Conservation (phyloP, 352 stramenopile species). For the Pythium grandisporangium region DNA sequence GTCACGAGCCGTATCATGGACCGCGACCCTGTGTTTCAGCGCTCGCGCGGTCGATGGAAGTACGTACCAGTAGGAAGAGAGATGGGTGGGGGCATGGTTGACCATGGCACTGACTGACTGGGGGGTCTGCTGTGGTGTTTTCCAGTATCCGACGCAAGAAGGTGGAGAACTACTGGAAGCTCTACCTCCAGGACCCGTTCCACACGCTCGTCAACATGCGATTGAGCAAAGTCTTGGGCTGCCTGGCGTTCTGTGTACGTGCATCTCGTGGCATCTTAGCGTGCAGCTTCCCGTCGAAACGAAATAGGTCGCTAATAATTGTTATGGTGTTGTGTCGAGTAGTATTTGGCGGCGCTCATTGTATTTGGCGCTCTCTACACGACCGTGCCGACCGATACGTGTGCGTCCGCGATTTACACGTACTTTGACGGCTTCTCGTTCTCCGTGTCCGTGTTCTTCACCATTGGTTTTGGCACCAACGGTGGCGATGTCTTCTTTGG, state of each 20-base stretch:
- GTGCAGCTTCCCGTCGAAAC: too few relatives aligned
- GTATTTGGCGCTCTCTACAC: conserved; percentile 73
- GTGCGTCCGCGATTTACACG: conserved; percentile 53
- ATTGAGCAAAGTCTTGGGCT: conserved; percentile 62
- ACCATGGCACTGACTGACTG: too few relatives aligned
- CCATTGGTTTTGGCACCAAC: conserved; percentile 74
- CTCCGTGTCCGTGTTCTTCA: conserved; percentile 73
- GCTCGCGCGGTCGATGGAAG: conserved; percentile 76
- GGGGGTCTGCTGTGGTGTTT: not conserved
- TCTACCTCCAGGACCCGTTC: conserved; percentile 80
- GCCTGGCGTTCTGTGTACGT: conserved; percentile 24
- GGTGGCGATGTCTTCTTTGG: conserved; percentile 85
- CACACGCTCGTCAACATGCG: conserved; percentile 78
- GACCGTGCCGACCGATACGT: conserved; percentile 37
- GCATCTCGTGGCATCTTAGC: not conserved
- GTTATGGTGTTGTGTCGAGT: not conserved
- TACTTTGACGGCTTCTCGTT: conserved; percentile 79
- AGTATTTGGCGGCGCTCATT: conserved; percentile 64
- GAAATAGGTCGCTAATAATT: too few relatives aligned
- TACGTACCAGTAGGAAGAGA: too few relatives aligned
- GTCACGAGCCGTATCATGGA: conserved; percentile 71
- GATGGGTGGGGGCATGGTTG: too few relatives aligned
- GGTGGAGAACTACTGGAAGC: conserved; percentile 71
- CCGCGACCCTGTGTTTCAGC: conserved; percentile 49
- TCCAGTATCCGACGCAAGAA: conserved; percentile 69